Percentiles rank a stretch among this genome's conserved stretches.
These are phyloP conservation scores for Macaranga tanarius DNA, from an alignment of 441 rosid genomes.

Conservation along the genomic window DNA sequence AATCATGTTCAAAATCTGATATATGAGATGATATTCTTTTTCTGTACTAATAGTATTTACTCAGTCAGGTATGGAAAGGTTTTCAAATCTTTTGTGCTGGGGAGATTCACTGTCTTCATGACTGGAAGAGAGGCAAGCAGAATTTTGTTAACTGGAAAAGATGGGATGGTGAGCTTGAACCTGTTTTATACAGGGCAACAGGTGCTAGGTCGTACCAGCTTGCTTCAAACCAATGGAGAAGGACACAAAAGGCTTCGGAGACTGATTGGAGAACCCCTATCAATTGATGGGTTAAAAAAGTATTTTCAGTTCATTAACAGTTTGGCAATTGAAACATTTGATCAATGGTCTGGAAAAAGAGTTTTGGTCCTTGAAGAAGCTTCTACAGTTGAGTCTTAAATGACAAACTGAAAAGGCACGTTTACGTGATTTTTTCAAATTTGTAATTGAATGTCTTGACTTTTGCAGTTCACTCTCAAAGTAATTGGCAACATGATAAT, in stretches of 20 bases:
- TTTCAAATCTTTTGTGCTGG: conserved; percentile 53
- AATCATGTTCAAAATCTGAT: not conserved
- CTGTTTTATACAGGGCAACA: conserved; percentile 67
- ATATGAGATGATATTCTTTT: not conserved
- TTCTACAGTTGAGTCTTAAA: conserved; percentile 46
- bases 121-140: conserved; percentile 65
- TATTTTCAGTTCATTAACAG: conserved; percentile 56
- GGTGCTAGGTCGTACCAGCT: conserved; percentile 59
- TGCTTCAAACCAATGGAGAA: conserved; percentile 60
- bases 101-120: conserved; percentile 58
- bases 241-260: conserved; percentile 57
- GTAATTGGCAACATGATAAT: conserved; percentile 69
- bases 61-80: conserved; percentile 65
- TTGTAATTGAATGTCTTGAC: not conserved
- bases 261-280: conserved; percentile 56
- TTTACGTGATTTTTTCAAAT: not conserved
- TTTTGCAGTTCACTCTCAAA: conserved; percentile 60
- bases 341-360: conserved; percentile 43
- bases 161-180: conserved; percentile 70
- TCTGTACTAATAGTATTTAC: not conserved
- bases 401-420: no score
- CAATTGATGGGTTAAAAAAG: conserved; percentile 57
- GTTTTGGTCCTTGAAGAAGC: conserved; percentile 64
- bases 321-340: conserved; percentile 47
- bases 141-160: conserved; percentile 66